Evolutionary conservation across 2,329 filamentous ascomycete species (phyloP).

Genomic region (Hypocreales sp.): DNA sequence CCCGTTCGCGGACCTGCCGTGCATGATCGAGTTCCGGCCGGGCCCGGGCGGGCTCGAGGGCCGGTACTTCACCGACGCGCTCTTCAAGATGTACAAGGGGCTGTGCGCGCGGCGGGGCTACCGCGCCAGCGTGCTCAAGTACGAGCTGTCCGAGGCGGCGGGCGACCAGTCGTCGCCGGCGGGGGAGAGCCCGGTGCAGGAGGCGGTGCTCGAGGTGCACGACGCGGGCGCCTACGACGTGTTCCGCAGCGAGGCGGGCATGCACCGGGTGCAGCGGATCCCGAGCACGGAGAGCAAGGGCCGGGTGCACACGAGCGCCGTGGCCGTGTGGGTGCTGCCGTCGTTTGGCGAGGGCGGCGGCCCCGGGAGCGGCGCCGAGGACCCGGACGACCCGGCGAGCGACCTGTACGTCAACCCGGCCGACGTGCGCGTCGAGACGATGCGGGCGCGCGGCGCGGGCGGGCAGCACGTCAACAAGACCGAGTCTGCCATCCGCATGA

Average conservation of each 20-base stretch:
- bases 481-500: constrained; percentile 86
- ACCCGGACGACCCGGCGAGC: constrained; percentile 71
- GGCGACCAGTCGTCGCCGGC: constrained; percentile 34
- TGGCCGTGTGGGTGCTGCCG: constrained; percentile 82
- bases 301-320: constrained; percentile 84
- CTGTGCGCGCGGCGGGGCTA: constrained; percentile 60
- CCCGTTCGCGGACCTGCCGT: constrained; percentile 79
- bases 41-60: constrained; percentile 88
- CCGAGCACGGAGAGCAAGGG: constrained; percentile 85
- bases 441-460: constrained; percentile 82
- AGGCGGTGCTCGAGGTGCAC: constrained; percentile 76
- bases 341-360: constrained; percentile 50
- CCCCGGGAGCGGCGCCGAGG: constrained; percentile 33
- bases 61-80: constrained; percentile 71
- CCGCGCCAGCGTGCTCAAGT: constrained; percentile 57
- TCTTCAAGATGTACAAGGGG: constrained; percentile 78
- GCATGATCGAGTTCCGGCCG: constrained; percentile 80
- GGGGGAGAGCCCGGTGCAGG: constrained; percentile 57
- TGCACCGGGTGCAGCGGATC: constrained; percentile 88
- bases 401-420: constrained; percentile 80
- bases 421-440: constrained; percentile 74
- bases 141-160: constrained; percentile 57
- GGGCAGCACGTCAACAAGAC: constrained; percentile 99
- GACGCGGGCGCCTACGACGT: constrained; percentile 63
- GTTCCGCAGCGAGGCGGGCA: constrained; percentile 78